phyloP scores from a whole-genome alignment of 2,329 filamentous ascomycete species.

The Tolypocladium amazonense region DNA sequence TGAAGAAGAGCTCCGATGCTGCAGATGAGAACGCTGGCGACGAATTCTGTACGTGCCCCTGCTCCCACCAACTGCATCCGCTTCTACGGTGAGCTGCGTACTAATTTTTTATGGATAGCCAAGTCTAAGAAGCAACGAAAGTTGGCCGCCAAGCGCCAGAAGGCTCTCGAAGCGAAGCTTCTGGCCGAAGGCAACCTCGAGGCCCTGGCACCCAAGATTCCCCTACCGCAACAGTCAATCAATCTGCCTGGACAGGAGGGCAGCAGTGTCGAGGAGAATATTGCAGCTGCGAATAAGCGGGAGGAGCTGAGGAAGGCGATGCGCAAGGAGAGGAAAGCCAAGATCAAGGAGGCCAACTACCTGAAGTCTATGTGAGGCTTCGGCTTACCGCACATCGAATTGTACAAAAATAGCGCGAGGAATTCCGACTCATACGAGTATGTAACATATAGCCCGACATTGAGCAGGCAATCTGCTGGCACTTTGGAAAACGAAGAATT shows the following conservation, averaged over 20 bases:
- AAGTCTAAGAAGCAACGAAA: constrained; percentile 78
- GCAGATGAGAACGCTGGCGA: constrained; percentile 52
- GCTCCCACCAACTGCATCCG: not conserved
- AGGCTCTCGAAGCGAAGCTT: constrained; percentile 45
- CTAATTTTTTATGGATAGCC: constrained; percentile 32
- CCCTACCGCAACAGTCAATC: constrained; percentile 66
- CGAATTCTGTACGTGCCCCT: constrained; percentile 59
- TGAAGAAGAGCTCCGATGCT: constrained; percentile 39
- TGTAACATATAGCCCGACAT: constrained; percentile 14
- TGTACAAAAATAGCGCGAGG: constrained; percentile 15
- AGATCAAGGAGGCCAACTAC: constrained; percentile 81
- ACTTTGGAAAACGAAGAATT: not conserved
- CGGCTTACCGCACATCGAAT: not conserved
- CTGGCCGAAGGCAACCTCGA: constrained; percentile 56
- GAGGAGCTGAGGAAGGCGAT: constrained; percentile 58
- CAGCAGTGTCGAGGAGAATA: constrained; percentile 30
- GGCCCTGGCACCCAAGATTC: constrained; percentile 56
- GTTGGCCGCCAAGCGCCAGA: constrained; percentile 55
- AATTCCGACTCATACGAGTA: constrained; percentile 7
- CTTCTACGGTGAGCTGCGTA: not conserved
- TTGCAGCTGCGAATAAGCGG: constrained; percentile 39
- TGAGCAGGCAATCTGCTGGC: not conserved
- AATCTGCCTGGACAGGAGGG: constrained; percentile 51
- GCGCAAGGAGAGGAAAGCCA: constrained; percentile 62
- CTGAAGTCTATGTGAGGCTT: constrained; percentile 60